Evolutionary conservation across 129 eudicot species (phyloP).

Genomic region (Artemisia tridentata): DNA sequence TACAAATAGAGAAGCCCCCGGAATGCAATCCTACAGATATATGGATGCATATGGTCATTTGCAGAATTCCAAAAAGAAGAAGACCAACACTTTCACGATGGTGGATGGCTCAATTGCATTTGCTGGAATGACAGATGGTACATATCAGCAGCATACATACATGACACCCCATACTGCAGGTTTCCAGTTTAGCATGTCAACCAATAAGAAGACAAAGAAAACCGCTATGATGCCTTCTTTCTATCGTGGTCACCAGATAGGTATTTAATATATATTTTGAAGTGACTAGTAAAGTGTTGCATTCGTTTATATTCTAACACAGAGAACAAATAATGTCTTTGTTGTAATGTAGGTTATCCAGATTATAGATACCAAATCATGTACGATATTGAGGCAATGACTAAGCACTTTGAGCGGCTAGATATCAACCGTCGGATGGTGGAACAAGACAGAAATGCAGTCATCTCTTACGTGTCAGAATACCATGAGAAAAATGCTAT

Average conservation of each 20-base stretch:
- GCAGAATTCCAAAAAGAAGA: slow-evolving; percentile 37
- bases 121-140: slow-evolving; percentile 31
- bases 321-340: not conserved
- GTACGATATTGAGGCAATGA: slow-evolving; percentile 38
- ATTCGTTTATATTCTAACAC: no score
- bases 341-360: slow-evolving; percentile 51
- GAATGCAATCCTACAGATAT: slow-evolving; percentile 11
- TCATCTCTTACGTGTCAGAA: slow-evolving; percentile 24
- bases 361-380: slow-evolving; percentile 30
- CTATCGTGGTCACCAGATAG: slow-evolving; percentile 27
- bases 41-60: not conserved
- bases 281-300: no score
- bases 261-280: slow-evolving; percentile 16
- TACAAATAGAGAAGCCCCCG: slow-evolving; percentile 13
- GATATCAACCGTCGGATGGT: slow-evolving; percentile 38
- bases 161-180: slow-evolving; percentile 44
- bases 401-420: slow-evolving; percentile 42
- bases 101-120: slow-evolving; percentile 42
- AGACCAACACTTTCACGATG: slow-evolving; percentile 44
- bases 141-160: slow-evolving; percentile 34
- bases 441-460: slow-evolving; percentile 30
- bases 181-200: slow-evolving; percentile 29
- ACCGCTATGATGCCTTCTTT: slow-evolving; percentile 20
- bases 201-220: slow-evolving; percentile 55
- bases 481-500: slow-evolving; percentile 64